Evolutionary conservation across 352 stramenopile genomes (phyloP), one percentile per base, ranked within the genome.

Genomic region (Phytophthora palmivora): DNA sequence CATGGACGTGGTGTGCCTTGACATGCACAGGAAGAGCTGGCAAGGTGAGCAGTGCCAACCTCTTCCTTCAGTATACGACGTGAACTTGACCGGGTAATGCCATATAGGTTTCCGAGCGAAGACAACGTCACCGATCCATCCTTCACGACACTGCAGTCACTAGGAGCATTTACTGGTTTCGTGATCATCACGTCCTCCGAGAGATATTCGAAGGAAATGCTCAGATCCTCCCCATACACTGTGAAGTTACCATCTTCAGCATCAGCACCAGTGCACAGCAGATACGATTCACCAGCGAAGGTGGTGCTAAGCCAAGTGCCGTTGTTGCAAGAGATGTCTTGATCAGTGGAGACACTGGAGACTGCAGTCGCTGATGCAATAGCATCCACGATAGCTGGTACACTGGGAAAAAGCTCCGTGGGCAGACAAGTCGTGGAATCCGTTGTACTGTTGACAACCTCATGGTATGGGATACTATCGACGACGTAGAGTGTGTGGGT

Each of bases 401-500:
- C 46, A 1, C 74, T 75, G 0, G 79, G 72, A 41, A 78, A 55
- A 15, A 67, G 47, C 12, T 67, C 43, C 2, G 55, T 54, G 16
- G 62, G 43, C n/a, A 72, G 30, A 38, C 75, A 84, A 5, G 60
- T 64, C 1, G 64, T 74, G 10, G 34, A 46, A 1, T 54, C 58
- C 7, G 50, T 33, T 0, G 61, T 67, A 16, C 46, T 52, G 44
- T 74, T 68, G 44, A 59, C 33, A 12, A 72, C 44, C 15, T 67
- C 38, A 28, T 74, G 61, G 56, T 81, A 84, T 15, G 74, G 54
- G 18, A 69, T 53, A 14, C 68, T 61, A 41, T 87, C 58, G 7
- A 87, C 49, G 34, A 88, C 55, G 33, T 57, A 53, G 58, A 85
- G 77, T 42, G 66, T 77, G 53, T 85, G 66, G 1, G 63, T 82